phyloP scores from a whole-genome alignment of 1,284 basidiomycete genomes.

The Coniferiporia sulphurascens region DNA sequence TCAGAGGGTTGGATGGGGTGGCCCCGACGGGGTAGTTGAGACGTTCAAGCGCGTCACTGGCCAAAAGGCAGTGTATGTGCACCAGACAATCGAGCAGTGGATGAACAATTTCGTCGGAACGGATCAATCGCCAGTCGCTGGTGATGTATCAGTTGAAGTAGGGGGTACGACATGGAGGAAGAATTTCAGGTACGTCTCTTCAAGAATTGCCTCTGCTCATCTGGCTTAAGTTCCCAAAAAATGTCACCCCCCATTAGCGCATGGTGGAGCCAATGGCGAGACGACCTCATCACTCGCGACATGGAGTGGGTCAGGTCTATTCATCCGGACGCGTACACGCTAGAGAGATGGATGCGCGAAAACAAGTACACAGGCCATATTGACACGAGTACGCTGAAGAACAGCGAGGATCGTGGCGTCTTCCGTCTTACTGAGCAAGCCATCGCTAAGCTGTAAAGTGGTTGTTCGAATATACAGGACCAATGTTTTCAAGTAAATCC shows the following conservation, averaged over 20 bases:
- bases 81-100: conserved; percentile 38
- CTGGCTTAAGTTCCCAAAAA: too few species aligned
- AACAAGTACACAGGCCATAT: conserved; percentile 21
- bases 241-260: conserved; percentile 14
- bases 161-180: conserved; percentile 26
- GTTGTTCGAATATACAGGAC: background rate
- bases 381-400: conserved; percentile 19
- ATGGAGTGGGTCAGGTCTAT: conserved; percentile 37
- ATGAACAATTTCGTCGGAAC: conserved; percentile 31
- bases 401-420: conserved; percentile 12
- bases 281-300: conserved; percentile 38
- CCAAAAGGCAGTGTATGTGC: conserved; percentile 34
- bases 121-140: conserved; percentile 30
- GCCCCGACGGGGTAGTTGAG: conserved; percentile 29
- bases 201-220: too few species aligned
- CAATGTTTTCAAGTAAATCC: too few species aligned
- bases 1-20: conserved; percentile 40
- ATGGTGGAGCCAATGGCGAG: conserved; percentile 38
- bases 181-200: conserved; percentile 31
- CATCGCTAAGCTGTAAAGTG: background rate
- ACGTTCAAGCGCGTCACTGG: conserved; percentile 44
- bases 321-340: conserved; percentile 29
- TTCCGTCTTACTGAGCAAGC: background rate
- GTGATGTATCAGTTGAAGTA: background rate
- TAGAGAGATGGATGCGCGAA: conserved; percentile 28